Percentiles rank a stretch among this genome's conserved stretches.
These are phyloP conservation scores for Rhododendron griersonianum DNA, from an alignment of 148 eudicot species.

Conservation along the genomic window DNA sequence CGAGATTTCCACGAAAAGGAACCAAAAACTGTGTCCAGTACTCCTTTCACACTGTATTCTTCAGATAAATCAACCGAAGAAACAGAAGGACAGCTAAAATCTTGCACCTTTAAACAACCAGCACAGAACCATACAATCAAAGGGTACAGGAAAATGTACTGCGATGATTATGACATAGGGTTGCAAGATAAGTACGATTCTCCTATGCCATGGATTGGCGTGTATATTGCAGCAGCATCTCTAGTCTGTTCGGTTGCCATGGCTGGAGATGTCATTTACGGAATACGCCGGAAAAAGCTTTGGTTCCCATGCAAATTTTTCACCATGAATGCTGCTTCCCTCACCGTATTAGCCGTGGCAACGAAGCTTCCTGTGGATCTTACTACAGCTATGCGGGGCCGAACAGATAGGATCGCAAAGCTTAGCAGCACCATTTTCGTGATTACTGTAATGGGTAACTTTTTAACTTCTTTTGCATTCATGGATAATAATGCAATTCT, in stretches of 20 bases:
- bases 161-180: not conserved
- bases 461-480: not conserved
- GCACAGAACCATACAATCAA: not conserved
- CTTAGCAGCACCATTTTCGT: constrained; percentile 18
- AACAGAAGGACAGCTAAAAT: not conserved
- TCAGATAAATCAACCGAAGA: no score
- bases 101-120: not conserved
- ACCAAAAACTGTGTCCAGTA: not conserved
- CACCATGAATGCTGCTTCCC: constrained; percentile 15
- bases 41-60: not conserved
- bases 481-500: constrained; percentile 18
- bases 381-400: constrained; percentile 7
- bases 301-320: constrained; percentile 1
- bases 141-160: not conserved
- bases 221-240: constrained; percentile 25
- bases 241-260: constrained; percentile 12
- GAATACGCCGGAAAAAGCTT: constrained; percentile 8
- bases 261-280: constrained; percentile 7
- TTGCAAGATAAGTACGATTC: not conserved
- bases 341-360: constrained; percentile 19
- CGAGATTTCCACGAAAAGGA: not conserved
- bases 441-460: constrained; percentile 15
- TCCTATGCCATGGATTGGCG: constrained; percentile 26
- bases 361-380: constrained; percentile 23
- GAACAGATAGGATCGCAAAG: constrained; percentile 13